These are phyloP conservation scores for Misopates orontium DNA, from an alignment of 257 asterid genomes.

Conservation along the genomic window DNA sequence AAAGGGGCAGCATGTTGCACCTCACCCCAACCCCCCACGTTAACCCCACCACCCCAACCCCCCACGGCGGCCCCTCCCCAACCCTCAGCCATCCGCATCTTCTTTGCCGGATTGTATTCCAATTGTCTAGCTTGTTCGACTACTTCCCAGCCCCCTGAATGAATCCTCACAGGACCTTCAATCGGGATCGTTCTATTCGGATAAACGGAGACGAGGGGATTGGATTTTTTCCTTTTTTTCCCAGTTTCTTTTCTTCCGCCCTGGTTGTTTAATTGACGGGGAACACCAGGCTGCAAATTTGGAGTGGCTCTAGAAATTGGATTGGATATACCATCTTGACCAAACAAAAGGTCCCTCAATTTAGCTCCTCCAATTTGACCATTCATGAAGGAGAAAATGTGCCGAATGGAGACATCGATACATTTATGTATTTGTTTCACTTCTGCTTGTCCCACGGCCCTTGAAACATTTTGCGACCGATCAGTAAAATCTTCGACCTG, in stretches of 20 bases:
- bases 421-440: constrained; percentile 64
- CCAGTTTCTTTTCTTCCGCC: constrained; percentile 24
- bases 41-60: constrained; percentile 26
- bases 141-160: constrained; percentile 9
- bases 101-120: constrained; percentile 30
- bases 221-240: constrained; percentile 29
- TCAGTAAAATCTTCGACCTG: constrained; percentile 95
- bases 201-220: neutral
- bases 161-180: constrained; percentile 10
- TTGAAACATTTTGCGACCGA: constrained; percentile 77
- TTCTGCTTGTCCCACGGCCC: constrained; percentile 75
- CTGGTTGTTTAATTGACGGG: constrained; percentile 26
- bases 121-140: constrained; percentile 24
- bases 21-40: constrained; percentile 26
- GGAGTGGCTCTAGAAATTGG: constrained; percentile 28
- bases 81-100: constrained; percentile 32
- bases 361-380: constrained; percentile 50
- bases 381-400: constrained; percentile 49
- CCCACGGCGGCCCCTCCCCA: constrained; percentile 22
- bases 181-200: constrained; percentile 7
- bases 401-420: constrained; percentile 47
- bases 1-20: neutral
- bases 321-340: constrained; percentile 35
- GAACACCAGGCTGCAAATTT: constrained; percentile 6
- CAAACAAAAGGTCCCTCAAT: constrained; percentile 62